A percentile compares a stretch with the other conserved stretches of the same genome.
Conservation (phyloP, 1,284 basidiomycete genomes). For the Trametes polyzona region DNA sequence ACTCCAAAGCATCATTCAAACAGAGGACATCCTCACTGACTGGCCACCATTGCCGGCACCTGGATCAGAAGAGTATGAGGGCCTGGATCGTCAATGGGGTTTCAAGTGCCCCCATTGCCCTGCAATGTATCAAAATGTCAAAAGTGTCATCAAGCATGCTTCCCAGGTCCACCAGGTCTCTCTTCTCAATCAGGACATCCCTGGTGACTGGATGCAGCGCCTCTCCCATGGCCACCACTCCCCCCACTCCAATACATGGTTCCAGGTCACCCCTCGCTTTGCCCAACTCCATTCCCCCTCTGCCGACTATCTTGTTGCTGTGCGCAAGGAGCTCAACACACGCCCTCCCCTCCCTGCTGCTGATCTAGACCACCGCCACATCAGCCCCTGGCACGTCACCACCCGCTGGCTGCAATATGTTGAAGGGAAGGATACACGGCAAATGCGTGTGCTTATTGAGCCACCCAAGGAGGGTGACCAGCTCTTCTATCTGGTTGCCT, state of each 20-base stretch:
- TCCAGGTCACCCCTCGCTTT: background rate
- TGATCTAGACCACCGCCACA: background rate
- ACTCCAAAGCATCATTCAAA: background rate
- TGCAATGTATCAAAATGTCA: background rate
- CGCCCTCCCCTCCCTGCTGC: background rate
- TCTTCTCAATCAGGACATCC: background rate
- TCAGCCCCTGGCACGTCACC: too few species aligned
- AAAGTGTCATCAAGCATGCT: background rate
- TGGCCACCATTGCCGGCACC: background rate
- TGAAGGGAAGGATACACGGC: too few species aligned
- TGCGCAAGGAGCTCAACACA: background rate
- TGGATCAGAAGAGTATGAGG: background rate
- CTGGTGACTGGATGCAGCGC: background rate
- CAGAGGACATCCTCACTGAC: background rate
- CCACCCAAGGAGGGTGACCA: too few species aligned
- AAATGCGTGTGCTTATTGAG: too few species aligned
- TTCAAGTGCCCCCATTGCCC: background rate
- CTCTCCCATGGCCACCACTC: background rate
- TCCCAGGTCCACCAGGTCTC: background rate
- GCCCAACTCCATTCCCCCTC: background rate
- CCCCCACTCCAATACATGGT: background rate
- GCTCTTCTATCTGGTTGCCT: too few species aligned
- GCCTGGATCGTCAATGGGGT: background rate
- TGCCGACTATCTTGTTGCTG: background rate
- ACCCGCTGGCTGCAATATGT: too few species aligned